Evolutionary conservation across 2,329 filamentous ascomycete species (phyloP), one percentile per base, ranked within the genome.

Genomic region (Fusarium nelsonii): DNA sequence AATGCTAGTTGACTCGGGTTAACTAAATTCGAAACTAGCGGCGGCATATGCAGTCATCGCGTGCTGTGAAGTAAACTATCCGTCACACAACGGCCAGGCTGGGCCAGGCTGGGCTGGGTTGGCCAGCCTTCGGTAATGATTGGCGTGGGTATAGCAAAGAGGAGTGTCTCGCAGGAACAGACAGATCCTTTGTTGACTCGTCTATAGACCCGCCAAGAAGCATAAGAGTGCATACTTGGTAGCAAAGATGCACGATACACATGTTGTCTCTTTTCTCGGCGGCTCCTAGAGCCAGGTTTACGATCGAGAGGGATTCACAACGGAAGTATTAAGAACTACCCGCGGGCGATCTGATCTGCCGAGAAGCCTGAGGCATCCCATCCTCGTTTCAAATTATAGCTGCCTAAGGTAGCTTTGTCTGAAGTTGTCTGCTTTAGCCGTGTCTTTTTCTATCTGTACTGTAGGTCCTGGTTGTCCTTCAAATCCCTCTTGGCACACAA

Each of bases 281-380:
- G 16, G 30, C 51, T 26, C 26, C 18, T 32, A 58, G 30, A 52
- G 20, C 49, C 39, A 46, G 66, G 41, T 55, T 55, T 69, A 28
- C 37, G 28, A 69, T 63, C 65, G 43, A 69, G 33, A 66, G 68
- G 58, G 51, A 58, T 60, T 72, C 69, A 68, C 59, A 50, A 73
- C 65, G 67, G 68, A 51, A 46, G 59, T 59, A 65, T 68, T 39
- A 30, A 50, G 18, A 30, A 50, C 58, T 65, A 62, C 43, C 65
- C 55, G 64, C 69, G 52, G 58, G 48, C 54, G 57, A 71, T 71
- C 63, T 69, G 71, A 72, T 70, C 67, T 73, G 69, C 71, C 62
- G 61, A 28, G 55, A 62, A 68, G 64, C 71, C 71, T 73, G 60
- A 73, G 69, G 71, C 71, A 73, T 58, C 43, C 43, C 43, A 30